phyloP scores from a whole-genome alignment of 345 rosid genomes.

The Noccaea bulbosa region DNA sequence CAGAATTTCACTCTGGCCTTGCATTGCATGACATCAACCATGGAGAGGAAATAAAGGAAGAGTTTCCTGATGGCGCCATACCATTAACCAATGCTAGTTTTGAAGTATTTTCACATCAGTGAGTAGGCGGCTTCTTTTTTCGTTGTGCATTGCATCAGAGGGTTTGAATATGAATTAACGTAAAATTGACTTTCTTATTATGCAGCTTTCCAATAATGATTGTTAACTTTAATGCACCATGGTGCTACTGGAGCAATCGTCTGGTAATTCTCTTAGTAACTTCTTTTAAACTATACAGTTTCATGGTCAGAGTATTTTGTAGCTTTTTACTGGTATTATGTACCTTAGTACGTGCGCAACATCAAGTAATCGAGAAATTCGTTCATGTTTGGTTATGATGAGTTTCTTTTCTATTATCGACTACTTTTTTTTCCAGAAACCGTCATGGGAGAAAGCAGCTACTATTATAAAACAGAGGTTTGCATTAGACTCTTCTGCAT shows the following conservation, averaged over 20 bases:
- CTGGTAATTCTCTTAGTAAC: constrained; percentile 60
- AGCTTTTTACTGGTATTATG: constrained; percentile 7
- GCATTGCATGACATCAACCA: constrained; percentile 68
- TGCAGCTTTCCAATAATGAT: constrained; percentile 88
- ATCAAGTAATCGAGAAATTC: neutral
- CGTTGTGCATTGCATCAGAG: constrained; percentile 1
- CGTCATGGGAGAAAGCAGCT: constrained; percentile 97
- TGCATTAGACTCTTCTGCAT: constrained; percentile 31
- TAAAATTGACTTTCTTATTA: constrained; percentile 26
- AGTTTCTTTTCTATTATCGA: constrained; percentile 10
- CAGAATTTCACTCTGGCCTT: constrained; percentile 77
- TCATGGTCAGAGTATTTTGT: neutral
- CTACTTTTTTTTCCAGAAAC: constrained; percentile 63
- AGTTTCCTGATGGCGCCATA: constrained; percentile 66
- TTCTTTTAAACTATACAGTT: constrained; percentile 8
- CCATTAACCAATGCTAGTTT: constrained; percentile 60
- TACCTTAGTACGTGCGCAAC: constrained; percentile 12
- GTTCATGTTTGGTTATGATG: constrained; percentile 29
- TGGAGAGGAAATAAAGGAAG: constrained; percentile 78
- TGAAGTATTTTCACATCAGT: constrained; percentile 75
- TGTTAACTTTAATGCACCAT: constrained; percentile 95
- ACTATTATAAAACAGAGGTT: constrained; percentile 79
- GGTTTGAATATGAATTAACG: constrained; percentile 30
- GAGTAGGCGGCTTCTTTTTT: constrained; percentile 47
- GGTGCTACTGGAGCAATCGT: constrained; percentile 98